phyloP scores from a whole-genome alignment of 495 filamentous ascomycete genomes.

The Durotheca rogersii region DNA sequence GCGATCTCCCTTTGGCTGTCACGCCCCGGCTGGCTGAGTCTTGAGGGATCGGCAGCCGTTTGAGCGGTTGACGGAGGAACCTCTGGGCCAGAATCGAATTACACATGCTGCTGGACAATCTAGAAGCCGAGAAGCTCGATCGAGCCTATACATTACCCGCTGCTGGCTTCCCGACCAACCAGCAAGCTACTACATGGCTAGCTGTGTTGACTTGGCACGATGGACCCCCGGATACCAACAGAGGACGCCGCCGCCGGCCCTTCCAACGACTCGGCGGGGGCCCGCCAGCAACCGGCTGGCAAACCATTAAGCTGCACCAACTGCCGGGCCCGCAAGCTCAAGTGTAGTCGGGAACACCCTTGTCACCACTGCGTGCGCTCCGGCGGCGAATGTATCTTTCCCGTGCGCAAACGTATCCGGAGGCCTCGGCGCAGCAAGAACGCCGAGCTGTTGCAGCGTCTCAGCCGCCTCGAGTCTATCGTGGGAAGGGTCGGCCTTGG shows the following conservation, averaged over 20 bases:
- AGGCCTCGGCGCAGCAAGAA: conserved; percentile 36
- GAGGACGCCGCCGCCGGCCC: background rate
- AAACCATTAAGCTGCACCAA: conserved; percentile 65
- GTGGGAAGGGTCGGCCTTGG: conserved; percentile 53
- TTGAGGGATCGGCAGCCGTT: too few relatives aligned
- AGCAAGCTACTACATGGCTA: too few relatives aligned
- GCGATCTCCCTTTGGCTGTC: too few relatives aligned
- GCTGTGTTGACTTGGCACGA: too few relatives aligned
- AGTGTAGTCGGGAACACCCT: conserved; percentile 64
- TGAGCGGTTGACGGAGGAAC: too few relatives aligned
- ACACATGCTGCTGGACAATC: too few relatives aligned
- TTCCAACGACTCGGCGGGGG: too few relatives aligned
- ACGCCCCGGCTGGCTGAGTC: too few relatives aligned
- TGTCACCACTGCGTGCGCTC: conserved; percentile 72
- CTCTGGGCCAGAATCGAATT: too few relatives aligned
- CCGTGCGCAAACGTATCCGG: conserved; percentile 56
- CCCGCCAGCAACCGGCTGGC: conserved; percentile 1
- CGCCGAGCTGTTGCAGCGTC: conserved; percentile 63
- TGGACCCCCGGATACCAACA: conserved; percentile 7
- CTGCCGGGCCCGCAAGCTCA: conserved; percentile 74
- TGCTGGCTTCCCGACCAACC: too few relatives aligned
- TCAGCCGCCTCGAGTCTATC: conserved; percentile 70
- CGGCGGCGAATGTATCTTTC: conserved; percentile 71
- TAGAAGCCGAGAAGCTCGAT: too few relatives aligned
- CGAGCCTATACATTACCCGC: too few relatives aligned